Conservation (phyloP, 139 green algal genomes). For the Closterium sp. region DNA sequence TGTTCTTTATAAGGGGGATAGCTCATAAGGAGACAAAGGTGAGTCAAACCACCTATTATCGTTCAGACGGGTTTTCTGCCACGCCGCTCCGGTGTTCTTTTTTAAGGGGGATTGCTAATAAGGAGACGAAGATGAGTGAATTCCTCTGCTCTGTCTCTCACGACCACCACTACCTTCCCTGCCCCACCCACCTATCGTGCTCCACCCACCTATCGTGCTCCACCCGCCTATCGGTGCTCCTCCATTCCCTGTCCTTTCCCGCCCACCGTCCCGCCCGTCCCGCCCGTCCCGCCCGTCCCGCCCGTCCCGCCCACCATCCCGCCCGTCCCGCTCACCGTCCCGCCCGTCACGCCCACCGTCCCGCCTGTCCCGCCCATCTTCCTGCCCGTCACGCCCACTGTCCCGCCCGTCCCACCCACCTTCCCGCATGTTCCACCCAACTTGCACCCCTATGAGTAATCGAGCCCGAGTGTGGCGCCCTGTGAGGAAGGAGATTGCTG, state of each 20-base stretch:
- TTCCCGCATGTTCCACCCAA: background rate
- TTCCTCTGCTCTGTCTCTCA: background rate
- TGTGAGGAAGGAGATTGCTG: no score
- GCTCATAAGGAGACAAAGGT: background rate
- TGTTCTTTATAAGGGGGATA: conserved; percentile 80
- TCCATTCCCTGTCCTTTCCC: no score
- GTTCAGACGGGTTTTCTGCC: conserved; percentile 82
- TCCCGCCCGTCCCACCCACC: background rate
- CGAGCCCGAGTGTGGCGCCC: no score
- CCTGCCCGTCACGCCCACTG: background rate
- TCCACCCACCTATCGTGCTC: no score
- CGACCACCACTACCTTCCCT: background rate
- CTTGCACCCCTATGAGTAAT: no score
- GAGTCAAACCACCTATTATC: no score
- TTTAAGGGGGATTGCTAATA: conserved; percentile 60
- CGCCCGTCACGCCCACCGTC: background rate
- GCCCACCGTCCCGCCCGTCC: no score
- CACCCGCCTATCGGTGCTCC: no score
- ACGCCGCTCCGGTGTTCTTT: conserved; percentile 83
- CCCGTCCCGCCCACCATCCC: background rate
- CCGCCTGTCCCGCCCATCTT: background rate
- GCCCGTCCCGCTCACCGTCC: background rate
- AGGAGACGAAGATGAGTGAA: background rate
- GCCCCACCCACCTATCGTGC: no score
- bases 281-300: background rate